A percentile compares a stretch with the other conserved stretches of the same genome.
Conservation (phyloP, 805 yeast genomes). For the Candida suzukii region DNA sequence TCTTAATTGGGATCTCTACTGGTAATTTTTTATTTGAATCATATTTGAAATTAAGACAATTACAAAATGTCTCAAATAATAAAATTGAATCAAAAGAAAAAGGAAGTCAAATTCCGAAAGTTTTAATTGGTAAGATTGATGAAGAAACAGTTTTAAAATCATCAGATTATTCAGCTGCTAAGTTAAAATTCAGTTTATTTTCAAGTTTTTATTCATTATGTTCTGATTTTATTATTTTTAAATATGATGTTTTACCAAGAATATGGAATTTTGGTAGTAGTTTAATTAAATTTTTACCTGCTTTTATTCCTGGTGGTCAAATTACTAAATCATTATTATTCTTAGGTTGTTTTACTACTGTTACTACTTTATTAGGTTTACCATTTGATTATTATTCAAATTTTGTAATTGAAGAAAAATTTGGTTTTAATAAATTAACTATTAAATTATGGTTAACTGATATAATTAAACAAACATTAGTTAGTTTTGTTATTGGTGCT, state of each 20-base stretch:
- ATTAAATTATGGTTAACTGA: slow-evolving; percentile 66
- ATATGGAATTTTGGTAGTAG: slow-evolving; percentile 37
- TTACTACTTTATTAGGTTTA: slow-evolving; percentile 47
- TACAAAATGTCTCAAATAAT: slow-evolving; percentile 48
- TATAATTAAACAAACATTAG: slow-evolving; percentile 48
- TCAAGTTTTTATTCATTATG: slow-evolving; percentile 42
- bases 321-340: slow-evolving; percentile 70
- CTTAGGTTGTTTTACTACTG: slow-evolving; percentile 39
- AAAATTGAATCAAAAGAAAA: slow-evolving; percentile 17
- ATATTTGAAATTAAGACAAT: slow-evolving; percentile 72
- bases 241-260: slow-evolving; percentile 57
- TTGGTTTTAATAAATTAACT: slow-evolving; percentile 89
- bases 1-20: slow-evolving; percentile 67
- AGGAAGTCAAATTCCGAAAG: slow-evolving; percentile 43
- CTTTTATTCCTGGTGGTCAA: slow-evolving; percentile 33
- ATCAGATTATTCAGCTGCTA: slow-evolving; percentile 73
- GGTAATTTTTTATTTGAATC: slow-evolving; percentile 73
- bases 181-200: slow-evolving; percentile 60
- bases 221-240: slow-evolving; percentile 51
- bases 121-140: slow-evolving; percentile 62
- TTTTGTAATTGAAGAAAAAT: slow-evolving; percentile 87
- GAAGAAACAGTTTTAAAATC: slow-evolving; percentile 70
- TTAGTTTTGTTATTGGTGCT: slow-evolving; percentile 55
- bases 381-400: slow-evolving; percentile 73
- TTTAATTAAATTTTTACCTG: slow-evolving; percentile 12